A percentile compares a stretch with the other conserved stretches of the same genome.
phyloP scores from a whole-genome alignment of 192 early-diverging fungal genomes.

The Funneliformis geosporum region DNA sequence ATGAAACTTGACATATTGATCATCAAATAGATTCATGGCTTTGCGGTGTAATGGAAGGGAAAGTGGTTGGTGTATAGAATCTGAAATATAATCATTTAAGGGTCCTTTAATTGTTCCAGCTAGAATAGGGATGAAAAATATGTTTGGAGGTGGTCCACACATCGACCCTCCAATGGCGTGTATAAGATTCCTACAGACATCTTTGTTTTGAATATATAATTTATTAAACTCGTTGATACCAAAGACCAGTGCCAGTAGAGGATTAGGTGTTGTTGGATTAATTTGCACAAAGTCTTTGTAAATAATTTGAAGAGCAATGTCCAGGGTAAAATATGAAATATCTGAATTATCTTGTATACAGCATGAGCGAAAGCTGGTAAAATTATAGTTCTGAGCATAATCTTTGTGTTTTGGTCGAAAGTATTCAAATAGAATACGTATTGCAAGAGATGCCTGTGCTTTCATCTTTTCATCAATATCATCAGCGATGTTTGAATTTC shows the following conservation, averaged over 20 bases:
- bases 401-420: background rate
- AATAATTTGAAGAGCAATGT: too few relatives aligned
- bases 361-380: too few relatives aligned
- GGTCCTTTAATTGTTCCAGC: constrained; percentile 12
- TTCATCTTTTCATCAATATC: background rate
- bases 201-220: background rate
- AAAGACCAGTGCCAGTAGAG: too few relatives aligned
- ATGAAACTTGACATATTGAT: too few relatives aligned
- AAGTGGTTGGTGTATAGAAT: constrained; percentile 11
- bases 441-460: background rate
- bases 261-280: too few relatives aligned
- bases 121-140: constrained; percentile 12
- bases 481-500: too few relatives aligned
- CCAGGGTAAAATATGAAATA: too few relatives aligned
- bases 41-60: too few relatives aligned
- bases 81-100: background rate
- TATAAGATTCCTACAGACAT: background rate
- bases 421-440: constrained; percentile 6
- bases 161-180: background rate
- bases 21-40: too few relatives aligned
- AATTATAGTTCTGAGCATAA: too few relatives aligned
- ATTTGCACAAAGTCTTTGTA: too few relatives aligned
- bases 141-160: background rate
- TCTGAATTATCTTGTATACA: too few relatives aligned
- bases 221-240: background rate